These are phyloP conservation scores for Malus hybrid DNA, from an alignment of 331 rosid genomes.

Conservation along the genomic window DNA sequence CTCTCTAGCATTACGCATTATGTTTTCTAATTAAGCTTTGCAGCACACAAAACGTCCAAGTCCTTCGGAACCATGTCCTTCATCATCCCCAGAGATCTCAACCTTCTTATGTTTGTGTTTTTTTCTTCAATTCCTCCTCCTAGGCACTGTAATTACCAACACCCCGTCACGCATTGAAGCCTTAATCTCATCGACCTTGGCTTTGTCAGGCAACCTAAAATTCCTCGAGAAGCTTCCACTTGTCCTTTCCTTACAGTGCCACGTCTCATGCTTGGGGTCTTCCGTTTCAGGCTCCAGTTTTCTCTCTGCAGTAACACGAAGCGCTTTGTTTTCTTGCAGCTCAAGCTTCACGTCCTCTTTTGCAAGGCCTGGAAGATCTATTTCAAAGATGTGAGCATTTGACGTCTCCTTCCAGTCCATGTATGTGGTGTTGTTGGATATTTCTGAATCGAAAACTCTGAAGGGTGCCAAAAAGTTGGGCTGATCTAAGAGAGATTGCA, in stretches of 20 bases:
- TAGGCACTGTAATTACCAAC: conserved; percentile 35
- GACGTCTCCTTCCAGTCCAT: conserved; percentile 62
- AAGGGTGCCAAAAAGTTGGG: conserved; percentile 11
- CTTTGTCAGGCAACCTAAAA: conserved; percentile 47
- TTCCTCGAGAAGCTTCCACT: conserved; percentile 24
- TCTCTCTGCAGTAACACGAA: conserved; percentile 40
- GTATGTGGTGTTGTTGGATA: neutral
- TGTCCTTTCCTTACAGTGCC: conserved; percentile 58
- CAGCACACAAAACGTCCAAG: conserved; percentile 51
- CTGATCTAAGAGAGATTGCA: conserved; percentile 24
- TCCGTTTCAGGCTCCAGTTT: conserved; percentile 1
- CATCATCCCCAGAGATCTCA: conserved; percentile 27
- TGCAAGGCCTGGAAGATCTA: conserved; percentile 50
- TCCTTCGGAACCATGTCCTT: conserved; percentile 26
- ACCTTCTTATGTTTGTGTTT: conserved; percentile 18
- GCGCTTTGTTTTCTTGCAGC: conserved; percentile 26
- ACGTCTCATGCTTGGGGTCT: conserved; percentile 23
- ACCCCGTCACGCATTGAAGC: conserved; percentile 56
- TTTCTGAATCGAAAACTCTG: neutral
- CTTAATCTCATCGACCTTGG: conserved; percentile 40
- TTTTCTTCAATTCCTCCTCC: conserved; percentile 18
- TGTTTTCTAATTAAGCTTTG: conserved; percentile 30
- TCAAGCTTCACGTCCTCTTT: conserved; percentile 54
- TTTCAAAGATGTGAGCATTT: conserved; percentile 34
- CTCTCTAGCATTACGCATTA: neutral